Percentiles rank a stretch among this genome's conserved stretches.
Evolutionary conservation across 352 stramenopile genomes (phyloP).

Genomic region (Discostella stelligera): DNA sequence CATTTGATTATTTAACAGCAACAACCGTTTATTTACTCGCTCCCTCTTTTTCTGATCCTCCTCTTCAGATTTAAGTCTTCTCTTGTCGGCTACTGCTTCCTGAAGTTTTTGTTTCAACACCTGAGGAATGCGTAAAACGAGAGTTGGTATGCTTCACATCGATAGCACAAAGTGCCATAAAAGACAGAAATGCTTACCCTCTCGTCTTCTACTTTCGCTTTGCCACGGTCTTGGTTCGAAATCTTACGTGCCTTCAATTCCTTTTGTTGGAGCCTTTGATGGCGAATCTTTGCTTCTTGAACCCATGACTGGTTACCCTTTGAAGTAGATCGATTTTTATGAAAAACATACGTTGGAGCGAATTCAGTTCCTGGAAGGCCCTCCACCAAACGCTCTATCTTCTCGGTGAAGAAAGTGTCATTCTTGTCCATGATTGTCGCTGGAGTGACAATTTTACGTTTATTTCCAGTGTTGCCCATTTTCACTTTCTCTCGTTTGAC

Average conservation of each 20-base stretch:
- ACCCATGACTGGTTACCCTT: constrained; percentile 55
- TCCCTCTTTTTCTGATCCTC: constrained; percentile 70
- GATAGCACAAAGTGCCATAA: background rate
- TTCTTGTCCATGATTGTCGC: constrained; percentile 74
- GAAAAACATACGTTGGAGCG: constrained; percentile 70
- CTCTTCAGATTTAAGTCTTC: constrained; percentile 56
- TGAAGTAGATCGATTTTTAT: constrained; percentile 43
- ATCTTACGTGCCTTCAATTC: constrained; percentile 43
- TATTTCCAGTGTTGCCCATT: constrained; percentile 82
- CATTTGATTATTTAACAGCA: constrained; percentile 70
- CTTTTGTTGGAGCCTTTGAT: constrained; percentile 63
- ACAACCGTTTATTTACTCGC: constrained; percentile 68
- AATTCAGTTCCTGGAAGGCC: constrained; percentile 78
- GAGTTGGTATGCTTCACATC: background rate
- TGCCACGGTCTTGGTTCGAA: constrained; percentile 46
- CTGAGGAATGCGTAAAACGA: background rate
- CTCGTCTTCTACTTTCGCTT: constrained; percentile 58
- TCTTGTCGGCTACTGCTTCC: constrained; percentile 35
- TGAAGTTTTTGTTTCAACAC: constrained; percentile 59
- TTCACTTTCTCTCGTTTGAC: constrained; percentile 76
- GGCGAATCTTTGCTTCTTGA: constrained; percentile 67
- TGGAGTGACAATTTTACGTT: constrained; percentile 76
- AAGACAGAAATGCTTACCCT: constrained; percentile 21
- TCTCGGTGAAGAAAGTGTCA: constrained; percentile 77
- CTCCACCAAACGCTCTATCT: constrained; percentile 78